Evolutionary conservation across 2,329 filamentous ascomycete genomes (phyloP).

Genomic region (Aspergillus fischeri): DNA sequence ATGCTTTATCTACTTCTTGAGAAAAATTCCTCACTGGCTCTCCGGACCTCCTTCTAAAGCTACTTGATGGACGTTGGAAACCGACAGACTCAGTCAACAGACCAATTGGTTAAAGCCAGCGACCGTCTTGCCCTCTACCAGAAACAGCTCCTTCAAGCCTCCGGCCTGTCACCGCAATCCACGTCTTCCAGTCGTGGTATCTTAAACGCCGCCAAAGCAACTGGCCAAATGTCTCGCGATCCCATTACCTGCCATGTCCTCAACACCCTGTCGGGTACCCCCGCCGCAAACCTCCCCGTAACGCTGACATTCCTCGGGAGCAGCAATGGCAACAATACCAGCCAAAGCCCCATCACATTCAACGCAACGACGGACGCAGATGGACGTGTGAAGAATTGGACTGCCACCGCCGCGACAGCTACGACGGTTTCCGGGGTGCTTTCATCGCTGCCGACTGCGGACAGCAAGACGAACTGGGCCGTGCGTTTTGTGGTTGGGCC

Average conservation of each 20-base stretch:
- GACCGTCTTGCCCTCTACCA: conserved; percentile 33
- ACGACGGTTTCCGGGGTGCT: conserved; percentile 27
- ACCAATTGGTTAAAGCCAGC: conserved; percentile 22
- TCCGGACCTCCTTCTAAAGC: conserved; percentile 3
- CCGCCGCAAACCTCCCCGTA: conserved; percentile 45
- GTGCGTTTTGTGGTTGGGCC: conserved; percentile 44
- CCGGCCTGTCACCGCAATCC: conserved; percentile 7
- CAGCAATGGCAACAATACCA: conserved; percentile 38
- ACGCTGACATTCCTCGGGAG: conserved; percentile 52
- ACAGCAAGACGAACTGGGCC: conserved; percentile 43
- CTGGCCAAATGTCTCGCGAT: conserved; percentile 35
- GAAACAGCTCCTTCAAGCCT: conserved; percentile 24
- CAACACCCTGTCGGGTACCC: conserved; percentile 45
- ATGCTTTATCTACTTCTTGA: neutral
- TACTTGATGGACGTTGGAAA: conserved; percentile 22
- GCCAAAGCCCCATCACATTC: conserved; percentile 27
- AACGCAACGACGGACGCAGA: conserved; percentile 42
- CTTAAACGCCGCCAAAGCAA: conserved; percentile 10
- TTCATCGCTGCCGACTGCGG: conserved; percentile 29
- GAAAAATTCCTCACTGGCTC: neutral
- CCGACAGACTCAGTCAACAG: conserved; percentile 12
- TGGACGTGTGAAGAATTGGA: conserved; percentile 45
- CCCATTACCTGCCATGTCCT: conserved; percentile 50
- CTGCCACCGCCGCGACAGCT: conserved; percentile 20
- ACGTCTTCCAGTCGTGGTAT: conserved; percentile 10